Percentiles rank a stretch among this genome's conserved stretches.
phyloP scores from a whole-genome alignment of 768 basidiomycete species.

The Lentinula raphanica region DNA sequence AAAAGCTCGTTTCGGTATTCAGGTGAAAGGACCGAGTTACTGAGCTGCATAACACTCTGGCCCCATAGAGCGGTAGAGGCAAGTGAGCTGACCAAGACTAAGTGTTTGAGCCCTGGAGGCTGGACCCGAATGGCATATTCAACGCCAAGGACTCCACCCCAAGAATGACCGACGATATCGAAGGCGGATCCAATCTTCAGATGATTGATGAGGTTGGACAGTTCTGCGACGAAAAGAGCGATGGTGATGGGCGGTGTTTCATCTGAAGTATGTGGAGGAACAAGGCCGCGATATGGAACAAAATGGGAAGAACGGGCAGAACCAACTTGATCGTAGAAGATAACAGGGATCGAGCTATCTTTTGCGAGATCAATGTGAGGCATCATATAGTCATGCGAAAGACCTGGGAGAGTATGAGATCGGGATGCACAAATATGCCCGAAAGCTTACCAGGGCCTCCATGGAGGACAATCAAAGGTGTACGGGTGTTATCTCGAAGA shows the following conservation, averaged over 20 bases:
- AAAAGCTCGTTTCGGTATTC: conserved; percentile 21
- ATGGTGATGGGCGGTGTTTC: conserved; percentile 27
- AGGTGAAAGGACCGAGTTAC: conserved; percentile 15
- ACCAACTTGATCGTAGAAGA: conserved; percentile 51
- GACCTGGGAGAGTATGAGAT: conserved; percentile 6
- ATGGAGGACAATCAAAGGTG: conserved; percentile 38
- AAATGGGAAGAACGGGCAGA: conserved; percentile 40
- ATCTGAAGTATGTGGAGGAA: not conserved
- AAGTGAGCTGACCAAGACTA: conserved; percentile 27
- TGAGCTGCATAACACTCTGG: conserved; percentile 13
- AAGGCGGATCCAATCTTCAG: conserved; percentile 36
- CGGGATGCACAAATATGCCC: no score
- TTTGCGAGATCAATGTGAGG: conserved; percentile 7
- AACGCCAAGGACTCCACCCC: conserved; percentile 50
- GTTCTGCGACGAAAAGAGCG: conserved; percentile 49
- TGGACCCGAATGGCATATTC: conserved; percentile 33
- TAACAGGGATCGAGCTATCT: conserved; percentile 30
- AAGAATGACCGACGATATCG: conserved; percentile 49
- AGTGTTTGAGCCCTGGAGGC: conserved; percentile 32
- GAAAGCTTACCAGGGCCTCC: conserved; percentile 37
- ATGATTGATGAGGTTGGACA: conserved; percentile 40
- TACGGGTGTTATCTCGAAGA: not conserved
- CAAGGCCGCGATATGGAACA: conserved; percentile 3
- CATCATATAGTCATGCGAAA: conserved; percentile 6
- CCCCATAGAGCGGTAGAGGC: conserved; percentile 24